These are phyloP conservation scores for Plasmodium falciparum DNA, from an alignment of 169 alveolate species.

Conservation along the genomic window DNA sequence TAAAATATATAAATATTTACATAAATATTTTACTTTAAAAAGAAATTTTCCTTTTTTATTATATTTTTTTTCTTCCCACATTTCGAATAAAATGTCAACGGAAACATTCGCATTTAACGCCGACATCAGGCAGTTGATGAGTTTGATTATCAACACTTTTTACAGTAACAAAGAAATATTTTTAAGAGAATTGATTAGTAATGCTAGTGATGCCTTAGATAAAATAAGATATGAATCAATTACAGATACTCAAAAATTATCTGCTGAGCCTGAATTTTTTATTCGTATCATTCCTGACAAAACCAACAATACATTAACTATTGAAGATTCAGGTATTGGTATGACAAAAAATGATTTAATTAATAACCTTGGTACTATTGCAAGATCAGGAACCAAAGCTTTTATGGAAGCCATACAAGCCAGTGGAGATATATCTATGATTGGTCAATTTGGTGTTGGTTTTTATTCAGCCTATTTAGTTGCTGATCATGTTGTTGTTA, in stretches of 20 bases:
- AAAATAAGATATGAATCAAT: constrained; percentile 98
- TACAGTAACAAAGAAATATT: constrained; percentile 99
- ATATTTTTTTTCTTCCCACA: not conserved
- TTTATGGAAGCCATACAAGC: constrained; percentile 98
- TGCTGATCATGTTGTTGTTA: constrained; percentile 98
- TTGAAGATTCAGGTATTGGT: constrained; percentile 99
- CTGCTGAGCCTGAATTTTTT: constrained; percentile 94
- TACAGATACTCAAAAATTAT: constrained; percentile 96
- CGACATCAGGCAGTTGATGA: constrained; percentile 97
- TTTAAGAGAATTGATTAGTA: constrained; percentile 98
- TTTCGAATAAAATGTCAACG: constrained; percentile 75
- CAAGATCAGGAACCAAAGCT: constrained; percentile 99
- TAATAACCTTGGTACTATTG: constrained; percentile 98
- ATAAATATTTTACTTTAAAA: not conserved
- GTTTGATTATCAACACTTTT: constrained; percentile 99
- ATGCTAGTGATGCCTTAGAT: constrained; percentile 99
- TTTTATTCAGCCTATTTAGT: constrained; percentile 99
- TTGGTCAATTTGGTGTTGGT: constrained; percentile 99
- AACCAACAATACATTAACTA: constrained; percentile 95
- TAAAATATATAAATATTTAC: too few species aligned
- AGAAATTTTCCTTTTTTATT: not conserved
- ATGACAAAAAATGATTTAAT: constrained; percentile 98
- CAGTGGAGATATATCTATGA: constrained; percentile 99
- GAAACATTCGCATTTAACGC: constrained; percentile 98
- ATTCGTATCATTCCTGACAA: constrained; percentile 98